phyloP scores from a whole-genome alignment of 2,329 filamentous ascomycete species.

The Talaromyces sp. region DNA sequence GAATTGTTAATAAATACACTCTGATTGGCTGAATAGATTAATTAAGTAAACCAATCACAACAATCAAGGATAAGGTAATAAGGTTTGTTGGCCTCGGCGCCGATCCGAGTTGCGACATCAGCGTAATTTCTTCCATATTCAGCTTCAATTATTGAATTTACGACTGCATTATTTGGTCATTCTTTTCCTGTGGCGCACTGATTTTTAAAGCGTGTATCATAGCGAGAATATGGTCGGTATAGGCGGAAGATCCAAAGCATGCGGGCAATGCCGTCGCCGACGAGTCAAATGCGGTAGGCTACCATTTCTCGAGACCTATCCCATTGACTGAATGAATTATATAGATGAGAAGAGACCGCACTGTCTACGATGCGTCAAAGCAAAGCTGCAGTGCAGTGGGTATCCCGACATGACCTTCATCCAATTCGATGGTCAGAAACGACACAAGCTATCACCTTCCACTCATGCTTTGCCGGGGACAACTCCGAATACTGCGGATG shows the following conservation, averaged over 20 bases:
- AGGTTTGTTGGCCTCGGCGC: not conserved
- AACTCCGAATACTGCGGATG: not conserved
- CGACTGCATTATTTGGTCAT: not conserved
- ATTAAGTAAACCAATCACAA: not conserved
- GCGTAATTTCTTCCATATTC: not conserved
- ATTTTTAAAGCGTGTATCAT: too few species aligned
- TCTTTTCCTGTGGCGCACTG: not conserved
- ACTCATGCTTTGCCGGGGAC: not conserved
- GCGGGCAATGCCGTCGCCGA: constrained; percentile 10
- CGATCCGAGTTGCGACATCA: not conserved
- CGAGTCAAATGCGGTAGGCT: constrained; percentile 16
- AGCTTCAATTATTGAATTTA: not conserved
- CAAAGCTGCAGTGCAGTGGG: constrained; percentile 6
- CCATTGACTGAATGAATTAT: not conserved
- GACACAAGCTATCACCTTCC: not conserved
- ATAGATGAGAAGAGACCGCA: constrained; percentile 12
- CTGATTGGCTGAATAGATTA: not conserved
- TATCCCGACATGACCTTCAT: constrained; percentile 13
- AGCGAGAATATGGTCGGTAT: constrained; percentile 9
- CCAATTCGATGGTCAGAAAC: constrained; percentile 10
- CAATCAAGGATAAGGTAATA: not conserved
- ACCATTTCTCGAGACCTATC: not conserved
- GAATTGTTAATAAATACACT: not conserved
- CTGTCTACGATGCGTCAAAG: constrained; percentile 9
- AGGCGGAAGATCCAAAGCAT: constrained; percentile 15